Conservation (phyloP, 2,329 filamentous ascomycete species). For the Cladophialophora immunda region DNA sequence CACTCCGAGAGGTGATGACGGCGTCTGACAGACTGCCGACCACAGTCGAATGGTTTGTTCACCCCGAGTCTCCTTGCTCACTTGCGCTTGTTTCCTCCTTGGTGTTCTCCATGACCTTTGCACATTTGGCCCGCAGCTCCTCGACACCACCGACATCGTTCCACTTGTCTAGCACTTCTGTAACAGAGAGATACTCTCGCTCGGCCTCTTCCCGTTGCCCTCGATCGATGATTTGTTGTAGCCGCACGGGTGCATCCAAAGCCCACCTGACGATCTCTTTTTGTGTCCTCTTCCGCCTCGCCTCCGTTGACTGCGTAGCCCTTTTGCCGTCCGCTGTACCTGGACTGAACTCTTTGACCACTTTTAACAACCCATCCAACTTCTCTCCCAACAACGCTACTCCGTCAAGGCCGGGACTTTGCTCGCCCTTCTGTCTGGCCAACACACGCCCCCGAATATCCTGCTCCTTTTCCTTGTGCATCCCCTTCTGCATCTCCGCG, state of each 20-base stretch:
- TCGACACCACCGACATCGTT: slow-evolving; percentile 53
- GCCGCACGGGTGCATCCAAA: slow-evolving; percentile 50
- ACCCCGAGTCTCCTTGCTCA: slow-evolving; percentile 14
- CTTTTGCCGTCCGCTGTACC: slow-evolving; percentile 47
- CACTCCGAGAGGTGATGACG: background rate
- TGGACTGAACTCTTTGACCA: slow-evolving; percentile 57
- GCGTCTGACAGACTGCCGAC: background rate
- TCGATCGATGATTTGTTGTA: slow-evolving; percentile 50
- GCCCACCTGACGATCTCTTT: slow-evolving; percentile 57
- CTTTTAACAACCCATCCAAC: slow-evolving; percentile 51
- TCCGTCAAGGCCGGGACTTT: slow-evolving; percentile 30
- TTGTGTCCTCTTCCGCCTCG: slow-evolving; percentile 43
- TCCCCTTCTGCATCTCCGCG: slow-evolving; percentile 67
- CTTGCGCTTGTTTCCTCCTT: slow-evolving; percentile 7
- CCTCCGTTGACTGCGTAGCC: slow-evolving; percentile 43
- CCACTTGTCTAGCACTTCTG: slow-evolving; percentile 52
- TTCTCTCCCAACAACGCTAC: slow-evolving; percentile 37
- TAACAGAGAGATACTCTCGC: slow-evolving; percentile 53
- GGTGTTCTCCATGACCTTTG: slow-evolving; percentile 48
- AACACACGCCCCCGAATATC: slow-evolving; percentile 41
- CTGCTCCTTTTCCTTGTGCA: slow-evolving; percentile 57
- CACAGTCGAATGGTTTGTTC: background rate
- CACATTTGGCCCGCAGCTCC: slow-evolving; percentile 51
- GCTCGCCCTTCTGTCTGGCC: slow-evolving; percentile 18
- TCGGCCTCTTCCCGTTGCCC: slow-evolving; percentile 51